Conservation (phyloP, 2,329 filamentous ascomycete species). For the Cladosporium cucumerinum region DNA sequence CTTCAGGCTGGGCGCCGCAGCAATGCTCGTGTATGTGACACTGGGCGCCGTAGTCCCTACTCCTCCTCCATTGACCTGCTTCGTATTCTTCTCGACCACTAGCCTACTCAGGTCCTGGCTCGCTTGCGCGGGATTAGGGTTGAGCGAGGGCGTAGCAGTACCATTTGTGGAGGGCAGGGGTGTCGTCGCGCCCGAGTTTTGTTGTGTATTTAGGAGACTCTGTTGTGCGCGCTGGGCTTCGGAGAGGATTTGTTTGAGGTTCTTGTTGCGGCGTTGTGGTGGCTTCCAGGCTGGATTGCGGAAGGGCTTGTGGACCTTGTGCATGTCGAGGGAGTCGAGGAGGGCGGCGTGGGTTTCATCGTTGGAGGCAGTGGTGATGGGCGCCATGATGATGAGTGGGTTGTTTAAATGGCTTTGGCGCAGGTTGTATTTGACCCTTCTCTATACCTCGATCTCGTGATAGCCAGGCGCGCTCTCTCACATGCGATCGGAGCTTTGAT, state of each 20-base stretch:
- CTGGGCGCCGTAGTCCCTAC: conserved; percentile 49
- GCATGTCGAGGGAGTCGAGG: conserved; percentile 88
- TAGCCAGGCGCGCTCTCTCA: conserved; percentile 1
- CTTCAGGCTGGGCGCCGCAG: conserved; percentile 82
- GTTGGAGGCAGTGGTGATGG: conserved; percentile 67
- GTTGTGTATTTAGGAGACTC: conserved; percentile 73
- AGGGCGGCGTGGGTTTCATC: conserved; percentile 77
- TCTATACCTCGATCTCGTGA: not conserved
- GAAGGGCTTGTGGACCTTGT: conserved; percentile 81
- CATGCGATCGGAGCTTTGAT: conserved; percentile 16
- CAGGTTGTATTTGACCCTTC: not conserved
- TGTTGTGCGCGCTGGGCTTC: conserved; percentile 86
- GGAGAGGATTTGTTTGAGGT: conserved; percentile 91
- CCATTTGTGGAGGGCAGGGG: conserved; percentile 42
- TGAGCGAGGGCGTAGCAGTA: conserved; percentile 52
- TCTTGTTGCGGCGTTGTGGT: conserved; percentile 95
- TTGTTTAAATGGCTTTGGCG: not conserved
- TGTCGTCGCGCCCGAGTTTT: conserved; percentile 75
- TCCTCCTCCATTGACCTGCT: conserved; percentile 33
- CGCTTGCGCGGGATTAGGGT: conserved; percentile 83
- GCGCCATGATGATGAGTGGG: conserved; percentile 45
- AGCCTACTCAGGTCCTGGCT: conserved; percentile 81
- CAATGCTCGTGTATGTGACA: conserved; percentile 89
- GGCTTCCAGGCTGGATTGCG: conserved; percentile 88
- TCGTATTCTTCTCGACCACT: conserved; percentile 75